These are phyloP conservation scores for Ananas comosus DNA, from an alignment of 176 grass and related monocot genomes.

Conservation along the genomic window DNA sequence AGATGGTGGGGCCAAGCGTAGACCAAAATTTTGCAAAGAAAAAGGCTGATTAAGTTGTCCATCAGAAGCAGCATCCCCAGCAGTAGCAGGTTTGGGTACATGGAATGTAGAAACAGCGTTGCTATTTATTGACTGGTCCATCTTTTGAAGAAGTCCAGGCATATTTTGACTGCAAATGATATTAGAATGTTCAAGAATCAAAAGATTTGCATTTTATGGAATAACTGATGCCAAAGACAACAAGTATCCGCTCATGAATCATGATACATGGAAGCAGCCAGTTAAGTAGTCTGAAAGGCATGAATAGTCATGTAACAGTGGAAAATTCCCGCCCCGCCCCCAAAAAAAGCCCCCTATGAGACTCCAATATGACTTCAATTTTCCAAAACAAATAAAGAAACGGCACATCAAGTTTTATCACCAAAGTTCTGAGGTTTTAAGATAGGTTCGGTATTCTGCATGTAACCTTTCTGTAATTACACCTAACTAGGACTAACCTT, in stretches of 20 bases:
- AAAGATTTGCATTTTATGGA: not conserved
- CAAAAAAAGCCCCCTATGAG: not conserved
- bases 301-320: too few relatives aligned
- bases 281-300: not conserved
- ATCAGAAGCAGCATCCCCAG: constrained; percentile 1
- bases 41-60: constrained; percentile 8
- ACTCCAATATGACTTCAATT: not conserved
- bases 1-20: constrained; percentile 22
- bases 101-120: not conserved
- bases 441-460: not conserved
- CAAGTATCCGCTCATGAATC: not conserved
- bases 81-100: not conserved
- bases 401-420: not conserved
- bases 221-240: not conserved
- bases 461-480: not conserved
- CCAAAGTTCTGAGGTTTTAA: too few relatives aligned
- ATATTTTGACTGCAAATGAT: constrained; percentile 20
- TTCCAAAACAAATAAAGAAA: not conserved
- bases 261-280: not conserved
- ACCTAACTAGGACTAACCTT: constrained; percentile 4
- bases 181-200: not conserved
- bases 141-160: constrained; percentile 24
- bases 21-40: constrained; percentile 4
- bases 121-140: constrained; percentile 16
- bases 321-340: too few relatives aligned